These are phyloP conservation scores for Lactarius sanguifluus DNA, from an alignment of 768 basidiomycete genomes.

Conservation along the genomic window DNA sequence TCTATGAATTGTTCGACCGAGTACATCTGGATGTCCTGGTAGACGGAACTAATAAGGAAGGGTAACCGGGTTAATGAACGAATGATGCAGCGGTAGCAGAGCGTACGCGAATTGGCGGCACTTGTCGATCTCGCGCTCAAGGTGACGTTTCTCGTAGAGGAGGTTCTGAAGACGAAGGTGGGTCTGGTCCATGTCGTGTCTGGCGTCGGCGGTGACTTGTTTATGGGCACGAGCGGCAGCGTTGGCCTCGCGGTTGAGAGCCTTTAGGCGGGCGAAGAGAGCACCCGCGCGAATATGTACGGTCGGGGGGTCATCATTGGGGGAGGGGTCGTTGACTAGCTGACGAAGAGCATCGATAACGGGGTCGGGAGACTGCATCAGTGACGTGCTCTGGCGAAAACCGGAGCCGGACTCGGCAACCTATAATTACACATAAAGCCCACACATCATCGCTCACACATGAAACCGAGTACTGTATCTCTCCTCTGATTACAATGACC, in stretches of 20 bases:
- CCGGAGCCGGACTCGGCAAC: not conserved
- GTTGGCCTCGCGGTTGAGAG: conserved; percentile 73
- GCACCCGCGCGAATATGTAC: conserved; percentile 69
- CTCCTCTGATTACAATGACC: conserved; percentile 57
- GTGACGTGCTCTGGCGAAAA: not conserved
- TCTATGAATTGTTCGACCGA: conserved; percentile 62
- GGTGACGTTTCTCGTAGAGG: conserved; percentile 84
- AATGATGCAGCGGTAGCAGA: conserved; percentile 12
- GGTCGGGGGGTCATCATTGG: conserved; percentile 47
- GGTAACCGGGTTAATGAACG: not conserved
- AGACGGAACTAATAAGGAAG: conserved; percentile 61
- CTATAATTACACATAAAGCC: not conserved
- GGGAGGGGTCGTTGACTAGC: conserved; percentile 51
- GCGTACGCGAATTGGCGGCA: conserved; percentile 90
- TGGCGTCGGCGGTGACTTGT: conserved; percentile 66
- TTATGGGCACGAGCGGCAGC: conserved; percentile 69
- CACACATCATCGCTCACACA: not conserved
- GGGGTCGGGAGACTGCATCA: conserved; percentile 42
- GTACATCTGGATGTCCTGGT: conserved; percentile 83
- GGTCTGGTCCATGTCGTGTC: conserved; percentile 89
- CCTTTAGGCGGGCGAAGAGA: conserved; percentile 77
- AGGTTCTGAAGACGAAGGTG: conserved; percentile 85
- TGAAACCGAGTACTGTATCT: not conserved
- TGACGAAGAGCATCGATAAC: conserved; percentile 63
- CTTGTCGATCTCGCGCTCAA: conserved; percentile 90